Evolutionary conservation across 2,329 filamentous ascomycete species (phyloP).

Genomic region (Cercospora sp.): DNA sequence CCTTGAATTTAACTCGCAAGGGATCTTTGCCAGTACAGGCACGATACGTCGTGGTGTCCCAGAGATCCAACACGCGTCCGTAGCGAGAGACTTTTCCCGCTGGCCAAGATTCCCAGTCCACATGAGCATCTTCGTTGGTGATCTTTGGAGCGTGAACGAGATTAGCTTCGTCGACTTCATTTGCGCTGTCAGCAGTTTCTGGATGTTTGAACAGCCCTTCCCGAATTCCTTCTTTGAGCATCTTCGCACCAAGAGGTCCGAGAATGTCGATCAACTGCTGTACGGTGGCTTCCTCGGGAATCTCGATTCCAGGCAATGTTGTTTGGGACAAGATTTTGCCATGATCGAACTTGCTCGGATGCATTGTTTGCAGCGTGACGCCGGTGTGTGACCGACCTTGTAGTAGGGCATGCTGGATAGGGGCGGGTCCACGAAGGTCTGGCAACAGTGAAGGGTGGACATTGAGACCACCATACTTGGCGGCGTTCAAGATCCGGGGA

Average conservation of each 20-base stretch:
- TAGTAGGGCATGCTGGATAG: conserved; percentile 81
- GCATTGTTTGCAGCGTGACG: conserved; percentile 82
- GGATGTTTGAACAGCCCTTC: conserved; percentile 66
- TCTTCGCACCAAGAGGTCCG: conserved; percentile 63
- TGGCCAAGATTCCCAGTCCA: conserved; percentile 61
- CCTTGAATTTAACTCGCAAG: conserved; percentile 30
- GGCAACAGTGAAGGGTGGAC: conserved; percentile 83
- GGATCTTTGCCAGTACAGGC: conserved; percentile 16
- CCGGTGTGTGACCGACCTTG: conserved; percentile 63
- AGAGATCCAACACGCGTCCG: conserved; percentile 65
- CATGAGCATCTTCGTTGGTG: conserved; percentile 59
- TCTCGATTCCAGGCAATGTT: conserved; percentile 54
- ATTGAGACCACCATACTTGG: conserved; percentile 85
- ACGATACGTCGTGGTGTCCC: conserved; percentile 52
- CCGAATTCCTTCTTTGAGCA: conserved; percentile 68
- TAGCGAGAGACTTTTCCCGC: conserved; percentile 57
- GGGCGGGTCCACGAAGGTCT: conserved; percentile 80
- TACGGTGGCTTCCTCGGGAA: conserved; percentile 53
- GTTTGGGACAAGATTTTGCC: conserved; percentile 72
- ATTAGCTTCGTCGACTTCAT: conserved; percentile 29
- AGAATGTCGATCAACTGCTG: conserved; percentile 56
- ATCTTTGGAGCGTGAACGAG: conserved; percentile 70
- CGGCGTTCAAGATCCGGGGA: conserved; percentile 65
- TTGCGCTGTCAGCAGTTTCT: conserved; percentile 11
- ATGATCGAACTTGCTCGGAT: conserved; percentile 73